phyloP scores from a whole-genome alignment of 768 basidiomycete genomes.

The Hortiboletus flavorubellus region DNA sequence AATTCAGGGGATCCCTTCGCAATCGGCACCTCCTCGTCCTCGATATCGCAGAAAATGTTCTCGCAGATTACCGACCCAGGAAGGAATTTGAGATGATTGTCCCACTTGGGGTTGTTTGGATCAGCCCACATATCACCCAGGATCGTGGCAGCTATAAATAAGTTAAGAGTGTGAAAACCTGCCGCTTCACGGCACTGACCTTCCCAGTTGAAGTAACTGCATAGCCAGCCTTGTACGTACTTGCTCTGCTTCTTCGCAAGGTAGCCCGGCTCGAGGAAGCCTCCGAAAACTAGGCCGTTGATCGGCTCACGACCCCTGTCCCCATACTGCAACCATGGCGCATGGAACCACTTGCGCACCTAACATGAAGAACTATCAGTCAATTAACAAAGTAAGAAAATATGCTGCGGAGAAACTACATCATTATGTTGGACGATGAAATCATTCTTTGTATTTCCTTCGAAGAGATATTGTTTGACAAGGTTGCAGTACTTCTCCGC shows the following conservation, averaged over 20 bases:
- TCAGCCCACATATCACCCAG: conserved; percentile 1
- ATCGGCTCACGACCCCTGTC: conserved; percentile 1
- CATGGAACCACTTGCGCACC: neutral
- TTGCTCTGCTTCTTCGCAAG: neutral
- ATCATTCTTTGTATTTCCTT: neutral
- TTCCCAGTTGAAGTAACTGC: conserved; percentile 5
- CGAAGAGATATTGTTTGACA: neutral
- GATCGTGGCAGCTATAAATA: neutral
- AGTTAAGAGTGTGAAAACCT: neutral
- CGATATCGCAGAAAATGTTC: neutral
- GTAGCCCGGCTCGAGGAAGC: neutral
- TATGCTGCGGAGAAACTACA: neutral
- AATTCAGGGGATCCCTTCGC: neutral
- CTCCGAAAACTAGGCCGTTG: neutral
- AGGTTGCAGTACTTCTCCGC: neutral
- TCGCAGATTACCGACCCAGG: conserved; percentile 2
- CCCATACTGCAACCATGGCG: neutral
- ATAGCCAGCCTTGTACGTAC: neutral
- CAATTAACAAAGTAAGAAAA: neutral
- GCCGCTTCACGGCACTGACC: neutral
- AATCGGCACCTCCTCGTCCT: neutral
- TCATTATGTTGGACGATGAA: neutral
- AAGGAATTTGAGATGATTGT: neutral
- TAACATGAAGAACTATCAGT: neutral
- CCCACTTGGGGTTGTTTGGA: neutral